Conservation (phyloP, 768 basidiomycete species). For the Rhizopogon roseolus region DNA sequence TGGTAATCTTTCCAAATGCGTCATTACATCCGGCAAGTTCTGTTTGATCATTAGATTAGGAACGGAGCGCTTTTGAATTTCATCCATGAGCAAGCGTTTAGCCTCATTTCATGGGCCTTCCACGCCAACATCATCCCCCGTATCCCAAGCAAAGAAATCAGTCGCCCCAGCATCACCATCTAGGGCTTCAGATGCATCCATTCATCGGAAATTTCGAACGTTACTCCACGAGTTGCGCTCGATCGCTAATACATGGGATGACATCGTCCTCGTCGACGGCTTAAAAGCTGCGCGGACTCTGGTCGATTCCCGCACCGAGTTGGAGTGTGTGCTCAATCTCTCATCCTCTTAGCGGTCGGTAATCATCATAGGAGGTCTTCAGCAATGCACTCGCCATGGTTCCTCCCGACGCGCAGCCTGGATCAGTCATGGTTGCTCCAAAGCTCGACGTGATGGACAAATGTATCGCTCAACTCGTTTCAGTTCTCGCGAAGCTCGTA, state of each 20-base stretch:
- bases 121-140: conserved; percentile 66
- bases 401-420: conserved; percentile 49
- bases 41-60: too few relatives aligned
- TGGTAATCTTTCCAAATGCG: too few relatives aligned
- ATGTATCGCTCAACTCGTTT: conserved; percentile 53
- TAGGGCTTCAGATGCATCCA: conserved; percentile 58
- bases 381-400: conserved; percentile 64
- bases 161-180: conserved; percentile 40
- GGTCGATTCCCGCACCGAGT: conserved; percentile 75
- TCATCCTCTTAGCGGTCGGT: neutral
- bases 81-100: conserved; percentile 49
- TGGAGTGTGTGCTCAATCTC: conserved; percentile 56
- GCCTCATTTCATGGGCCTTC: conserved; percentile 81
- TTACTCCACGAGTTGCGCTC: conserved; percentile 63
- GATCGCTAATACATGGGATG: conserved; percentile 74
- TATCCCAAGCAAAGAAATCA: conserved; percentile 34
- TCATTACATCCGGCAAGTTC: too few relatives aligned
- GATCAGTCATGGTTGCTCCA: conserved; percentile 54
- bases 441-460: conserved; percentile 67
- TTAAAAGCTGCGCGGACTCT: conserved; percentile 67
- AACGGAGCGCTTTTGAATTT: too few relatives aligned
- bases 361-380: neutral
- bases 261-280: conserved; percentile 75
- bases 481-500: conserved; percentile 62
- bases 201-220: conserved; percentile 72